Evolutionary conservation across 2,329 filamentous ascomycete genomes (phyloP), one percentile per base, ranked within the genome.

Genomic region (Colletotrichum orchidophilum): DNA sequence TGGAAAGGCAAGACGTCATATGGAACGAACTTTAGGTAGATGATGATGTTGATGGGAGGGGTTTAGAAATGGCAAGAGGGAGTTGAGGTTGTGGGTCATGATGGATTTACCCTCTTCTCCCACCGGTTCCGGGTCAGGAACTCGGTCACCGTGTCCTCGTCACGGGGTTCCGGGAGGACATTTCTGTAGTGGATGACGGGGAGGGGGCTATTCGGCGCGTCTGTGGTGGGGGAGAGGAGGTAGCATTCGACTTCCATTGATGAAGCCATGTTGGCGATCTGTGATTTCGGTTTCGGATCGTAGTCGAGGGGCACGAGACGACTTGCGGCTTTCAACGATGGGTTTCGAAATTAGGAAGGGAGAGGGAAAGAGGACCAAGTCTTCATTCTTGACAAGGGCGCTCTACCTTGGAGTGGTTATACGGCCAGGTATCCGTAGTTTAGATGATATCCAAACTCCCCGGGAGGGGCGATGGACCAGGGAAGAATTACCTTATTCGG

Each of bases 141-240:
- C 18, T 59, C 27, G 2, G 74, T 74, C 2, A 65, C 55, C 2
- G 71, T 57, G 4, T 75, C 70, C 52, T 76, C 75, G 5, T 63
- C 66, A 12, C 53, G 15, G 15, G 75, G 73, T 21, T 58, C 57
- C 24, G 75, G 75, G 1, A 76, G 60, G 1, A 76, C 75, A 63
- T 58, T 53, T 18, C 68, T 73, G 55, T 76, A 76, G 46, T 74
- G 73, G 3, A 76, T 58, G 13, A 76, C 73, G 4, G 75, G 75
- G 18, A 76, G 63, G 21, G 46, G 52, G 31, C 67, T 76, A 24
- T 76, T 76, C 1, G 75, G 75, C 15, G 39, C 39, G 7, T 46
- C 39, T 46, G 39, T 15, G 3, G 18, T 46, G 18, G 39, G n/a
- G 18, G 39, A 46, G 18, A 46, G 39, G 18, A 46, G 39, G 39